Base-by-base conservation (phyloP, 305 asterid genomes). In the Euphrasia arctica region DNA sequence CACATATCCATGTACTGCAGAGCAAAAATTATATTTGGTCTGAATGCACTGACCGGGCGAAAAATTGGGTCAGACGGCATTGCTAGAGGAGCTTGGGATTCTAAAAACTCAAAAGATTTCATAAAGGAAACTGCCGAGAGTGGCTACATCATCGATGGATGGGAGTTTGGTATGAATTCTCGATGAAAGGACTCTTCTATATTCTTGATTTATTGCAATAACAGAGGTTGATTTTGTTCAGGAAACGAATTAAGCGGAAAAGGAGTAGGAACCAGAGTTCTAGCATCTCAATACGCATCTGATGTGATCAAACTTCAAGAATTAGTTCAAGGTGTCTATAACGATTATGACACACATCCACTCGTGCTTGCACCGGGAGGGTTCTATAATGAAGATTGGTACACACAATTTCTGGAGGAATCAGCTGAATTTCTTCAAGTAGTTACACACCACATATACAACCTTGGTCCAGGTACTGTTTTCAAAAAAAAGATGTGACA, bases 301-400 rank as follows among this genome's bases (percentile, higher is more conserved):
- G 98, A 91, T 73, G 63, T 69, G 41, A 73, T 62, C 58, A 70
- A 56, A 49, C 93, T 91, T 57, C 75, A 69, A 29, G 72, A 73
- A 48, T 54, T 71, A 60, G 75, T 89, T 65, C 80, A 81, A 70
- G 80, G 81, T 14, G 72, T 77, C 62, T 91, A 91, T 54, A 75
- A 68, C 47, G 85, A 52, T 28, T 60, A 72, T 22, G 49, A 68
- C 22, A 64, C 65, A 48, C 80, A 68, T 77, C 98, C 98, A 5
- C 65, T 85, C 29, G 71, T 87, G 52, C 77, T 91, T 2, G 98
- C 91, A 56, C 98, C 98, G 7, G 98, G 98, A 31, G 95, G 97
- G 14, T 85, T 91, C 74, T 85, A 85, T 9, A 82, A 81, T 50
- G 78, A 72, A 45, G 65, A 62, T 43, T 91, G 98, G 98, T 87